Conservation (phyloP, 139 green algal genomes). For the Volvox africanus region DNA sequence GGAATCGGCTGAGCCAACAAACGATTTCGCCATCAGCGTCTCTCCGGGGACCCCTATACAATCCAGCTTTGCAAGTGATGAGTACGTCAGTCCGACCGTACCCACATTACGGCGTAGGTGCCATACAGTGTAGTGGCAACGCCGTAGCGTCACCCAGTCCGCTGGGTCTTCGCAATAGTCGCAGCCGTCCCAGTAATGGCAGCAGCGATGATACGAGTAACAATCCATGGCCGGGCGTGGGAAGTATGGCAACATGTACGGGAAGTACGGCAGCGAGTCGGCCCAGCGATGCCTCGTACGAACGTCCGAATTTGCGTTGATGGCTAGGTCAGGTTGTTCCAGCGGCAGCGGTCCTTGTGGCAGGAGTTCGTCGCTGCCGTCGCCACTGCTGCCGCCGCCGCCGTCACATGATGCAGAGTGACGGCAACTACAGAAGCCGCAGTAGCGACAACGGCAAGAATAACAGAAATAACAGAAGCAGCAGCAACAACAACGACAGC, state of each 20-base stretch:
- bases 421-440: not conserved
- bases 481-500: not conserved
- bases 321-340: too few relatives aligned
- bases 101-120: not conserved
- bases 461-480: not conserved
- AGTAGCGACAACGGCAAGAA: not conserved
- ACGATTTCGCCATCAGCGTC: not conserved
- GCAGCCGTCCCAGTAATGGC: not conserved
- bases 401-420: too few relatives aligned
- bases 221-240: not conserved
- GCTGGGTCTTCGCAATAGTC: slow-evolving; percentile 29
- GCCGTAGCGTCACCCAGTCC: slow-evolving; percentile 5
- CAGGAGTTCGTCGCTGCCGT: not conserved
- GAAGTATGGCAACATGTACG: not conserved
- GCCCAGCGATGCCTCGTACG: not conserved
- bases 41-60: not conserved
- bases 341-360: not conserved
- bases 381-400: too few relatives aligned
- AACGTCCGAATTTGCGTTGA: not conserved
- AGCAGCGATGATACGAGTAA: slow-evolving; percentile 4
- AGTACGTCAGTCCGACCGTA: not conserved
- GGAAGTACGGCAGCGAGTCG: not conserved
- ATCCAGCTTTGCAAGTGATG: not conserved
- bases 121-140: not conserved
- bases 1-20: not conserved